Conservation (phyloP, 164 flowering plant genomes). For the Vitis labrusca region DNA sequence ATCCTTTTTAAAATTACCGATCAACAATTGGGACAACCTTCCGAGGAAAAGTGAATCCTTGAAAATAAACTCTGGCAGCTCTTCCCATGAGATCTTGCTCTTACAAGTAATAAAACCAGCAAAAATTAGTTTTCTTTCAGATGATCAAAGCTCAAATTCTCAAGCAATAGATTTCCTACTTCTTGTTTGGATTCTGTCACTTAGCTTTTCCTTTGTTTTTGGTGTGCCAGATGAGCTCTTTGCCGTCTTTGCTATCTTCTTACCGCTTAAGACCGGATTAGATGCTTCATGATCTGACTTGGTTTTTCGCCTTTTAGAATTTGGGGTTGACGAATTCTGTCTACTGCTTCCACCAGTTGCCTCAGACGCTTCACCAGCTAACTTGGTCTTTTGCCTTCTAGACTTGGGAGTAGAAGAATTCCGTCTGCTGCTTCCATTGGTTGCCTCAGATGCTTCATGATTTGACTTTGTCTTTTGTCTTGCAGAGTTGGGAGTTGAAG, state of each 20-base stretch:
- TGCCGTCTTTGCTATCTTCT: not conserved
- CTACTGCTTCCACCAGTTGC: slow-evolving; percentile 12
- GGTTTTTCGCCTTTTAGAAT: slow-evolving; percentile 22
- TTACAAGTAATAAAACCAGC: not conserved
- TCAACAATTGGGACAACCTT: not conserved
- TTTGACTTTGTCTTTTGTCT: slow-evolving; percentile 17
- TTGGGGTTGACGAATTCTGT: slow-evolving; percentile 14
- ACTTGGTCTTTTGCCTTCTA: slow-evolving; percentile 21
- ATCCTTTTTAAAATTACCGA: too few relatives aligned
- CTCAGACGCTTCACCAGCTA: not conserved
- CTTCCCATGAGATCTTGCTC: not conserved
- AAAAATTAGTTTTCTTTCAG: not conserved
- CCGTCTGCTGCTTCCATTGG: slow-evolving; percentile 10
- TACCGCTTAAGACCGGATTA: not conserved
- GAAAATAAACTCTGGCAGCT: not conserved
- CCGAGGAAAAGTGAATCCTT: not conserved
- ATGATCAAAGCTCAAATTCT: not conserved
- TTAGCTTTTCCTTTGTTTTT: slow-evolving; percentile 3
- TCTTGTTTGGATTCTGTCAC: slow-evolving; percentile 2
- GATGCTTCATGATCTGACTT: slow-evolving; percentile 1
- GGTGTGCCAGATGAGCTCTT: not conserved
- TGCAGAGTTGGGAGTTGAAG: slow-evolving; percentile 16
- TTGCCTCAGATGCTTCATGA: not conserved
- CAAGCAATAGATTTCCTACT: slow-evolving; percentile 16
- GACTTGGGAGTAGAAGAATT: slow-evolving; percentile 16